A percentile compares a stretch with the other conserved stretches of the same genome.
phyloP scores from a whole-genome alignment of 441 rosid genomes.

The Raphanus hybrid region DNA sequence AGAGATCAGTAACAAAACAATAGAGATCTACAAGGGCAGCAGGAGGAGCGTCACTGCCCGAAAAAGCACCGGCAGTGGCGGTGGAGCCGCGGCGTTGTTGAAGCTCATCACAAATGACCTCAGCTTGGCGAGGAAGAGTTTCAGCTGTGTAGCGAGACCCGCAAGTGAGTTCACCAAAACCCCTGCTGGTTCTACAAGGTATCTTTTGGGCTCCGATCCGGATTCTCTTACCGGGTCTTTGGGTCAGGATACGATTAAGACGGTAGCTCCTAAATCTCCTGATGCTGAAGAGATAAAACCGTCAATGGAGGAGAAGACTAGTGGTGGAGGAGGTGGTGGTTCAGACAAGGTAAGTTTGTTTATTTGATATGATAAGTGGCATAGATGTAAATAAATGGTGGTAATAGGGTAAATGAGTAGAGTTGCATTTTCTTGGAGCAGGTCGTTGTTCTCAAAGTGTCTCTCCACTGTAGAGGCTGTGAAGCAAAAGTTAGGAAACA shows the following conservation, averaged over 20 bases:
- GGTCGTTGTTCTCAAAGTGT: slow-evolving; percentile 90
- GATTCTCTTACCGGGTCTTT: slow-evolving; percentile 44
- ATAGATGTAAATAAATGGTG: slow-evolving; percentile 9
- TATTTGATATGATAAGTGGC: background rate
- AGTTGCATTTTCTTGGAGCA: slow-evolving; percentile 29
- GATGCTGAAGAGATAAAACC: slow-evolving; percentile 34
- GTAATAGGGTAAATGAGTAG: slow-evolving; percentile 3
- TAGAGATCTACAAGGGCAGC: slow-evolving; percentile 32
- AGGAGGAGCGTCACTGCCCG: slow-evolving; percentile 33
- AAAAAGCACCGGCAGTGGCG: slow-evolving; percentile 36
- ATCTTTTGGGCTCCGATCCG: slow-evolving; percentile 55
- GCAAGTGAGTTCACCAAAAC: slow-evolving; percentile 49
- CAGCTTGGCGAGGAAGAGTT: slow-evolving; percentile 42
- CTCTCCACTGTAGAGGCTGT: slow-evolving; percentile 89
- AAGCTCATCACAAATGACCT: slow-evolving; percentile 37
- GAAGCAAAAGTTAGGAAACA: slow-evolving; percentile 92
- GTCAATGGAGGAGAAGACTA: slow-evolving; percentile 43
- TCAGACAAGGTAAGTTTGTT: slow-evolving; percentile 8
- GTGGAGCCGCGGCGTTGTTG: slow-evolving; percentile 36
- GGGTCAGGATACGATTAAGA: slow-evolving; percentile 46
- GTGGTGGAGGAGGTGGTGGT: slow-evolving; percentile 41
- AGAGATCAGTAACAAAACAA: slow-evolving; percentile 25
- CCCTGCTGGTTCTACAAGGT: slow-evolving; percentile 77
- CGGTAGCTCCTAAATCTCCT: slow-evolving; percentile 25
- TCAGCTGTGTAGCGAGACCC: slow-evolving; percentile 40